Percentiles rank a stretch among this genome's conserved stretches.
Evolutionary conservation across 208 protist species (phyloP).

Genomic region (Trypanosoma vivax): DNA sequence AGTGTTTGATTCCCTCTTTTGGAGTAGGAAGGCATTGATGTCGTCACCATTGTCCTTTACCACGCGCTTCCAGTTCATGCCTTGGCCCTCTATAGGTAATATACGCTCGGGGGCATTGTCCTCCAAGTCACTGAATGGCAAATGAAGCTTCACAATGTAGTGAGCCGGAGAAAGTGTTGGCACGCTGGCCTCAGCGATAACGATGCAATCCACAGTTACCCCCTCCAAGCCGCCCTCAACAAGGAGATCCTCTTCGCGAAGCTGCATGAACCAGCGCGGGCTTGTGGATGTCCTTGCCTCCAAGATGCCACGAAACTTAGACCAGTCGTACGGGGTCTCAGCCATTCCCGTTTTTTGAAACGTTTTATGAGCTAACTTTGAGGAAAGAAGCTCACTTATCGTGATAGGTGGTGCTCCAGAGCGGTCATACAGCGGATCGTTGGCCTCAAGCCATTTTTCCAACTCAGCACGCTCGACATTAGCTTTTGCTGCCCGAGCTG

Average conservation of each 20-base stretch:
- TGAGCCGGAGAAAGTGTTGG: conserved; percentile 67
- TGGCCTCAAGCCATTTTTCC: conserved; percentile 38
- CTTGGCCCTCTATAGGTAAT: conserved; percentile 53
- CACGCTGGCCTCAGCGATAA: conserved; percentile 62
- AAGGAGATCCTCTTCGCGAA: conserved; percentile 81
- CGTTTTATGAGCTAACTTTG: conserved; percentile 49
- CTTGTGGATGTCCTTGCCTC: conserved; percentile 41
- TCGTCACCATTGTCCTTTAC: conserved; percentile 58
- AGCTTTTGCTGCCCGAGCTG: conserved; percentile 23
- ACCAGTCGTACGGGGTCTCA: conserved; percentile 61
- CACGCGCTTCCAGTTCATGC: conserved; percentile 72
- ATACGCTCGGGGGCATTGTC: conserved; percentile 86
- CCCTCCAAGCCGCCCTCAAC: conserved; percentile 70
- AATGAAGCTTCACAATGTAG: conserved; percentile 84
- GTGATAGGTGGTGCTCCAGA: conserved; percentile 29
- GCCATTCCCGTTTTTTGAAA: conserved; percentile 26
- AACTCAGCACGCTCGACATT: conserved; percentile 25
- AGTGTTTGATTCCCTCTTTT: conserved; percentile 26
- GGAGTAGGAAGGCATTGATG: conserved; percentile 74
- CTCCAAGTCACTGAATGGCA: conserved; percentile 80
- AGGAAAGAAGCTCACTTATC: conserved; percentile 40
- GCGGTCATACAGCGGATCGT: conserved; percentile 60
- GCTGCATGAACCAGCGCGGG: conserved; percentile 83
- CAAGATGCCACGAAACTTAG: conserved; percentile 45
- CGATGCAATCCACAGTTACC: conserved; percentile 77